Base-by-base conservation (phyloP, 2,329 filamentous ascomycete genomes). In the Ascosphaera acerosa region DNA sequence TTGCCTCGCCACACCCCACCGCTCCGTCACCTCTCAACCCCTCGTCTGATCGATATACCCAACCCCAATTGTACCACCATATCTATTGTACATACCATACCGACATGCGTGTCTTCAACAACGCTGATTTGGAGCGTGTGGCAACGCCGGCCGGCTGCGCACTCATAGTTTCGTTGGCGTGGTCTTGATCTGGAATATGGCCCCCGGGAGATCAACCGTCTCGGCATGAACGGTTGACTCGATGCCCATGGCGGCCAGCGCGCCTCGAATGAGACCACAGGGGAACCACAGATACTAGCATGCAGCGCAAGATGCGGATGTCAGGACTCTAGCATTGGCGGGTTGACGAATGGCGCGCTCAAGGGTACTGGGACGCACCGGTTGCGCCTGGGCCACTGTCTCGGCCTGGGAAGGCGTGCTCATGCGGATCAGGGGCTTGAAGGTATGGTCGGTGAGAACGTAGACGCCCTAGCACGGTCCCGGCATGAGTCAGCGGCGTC, bases 181-280 rank as follows among this genome's bases (percentile, higher is more conserved):
- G 23, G 77, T 87, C 57, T 89, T 89, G 50, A 97, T 92, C 55
- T 97, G 87, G 50, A 97, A 97, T 1, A 82, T 78, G 20, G 84
- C 87, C 4, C 66, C 66, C 0, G 87, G 87, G 33, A 97, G 59
- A 48, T 90, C 84, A 34, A 62, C 74, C 33, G 76, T 76, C 54
- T 92, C 87, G 3, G 81, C 87, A 42, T 90, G 77, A 2, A 97
- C 84, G 1, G 74, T 89, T 6, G 82, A 82, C 42, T 72, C 73
- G 42, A 94, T 81, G 4, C 84, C 87, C 58, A 97, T 60, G 31
- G 75, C 81, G n/a, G 81, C 74, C 31, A 97, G 57, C n/a, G 80
- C 81, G 18, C 87, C 87, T 35, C 84, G 66, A 36, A 97, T 77
- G 30, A 97, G 64, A 29, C 87, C 87, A 42, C 82, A 90, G 5